Base-by-base conservation (phyloP, 1,139 yeast genomes). In the Saccharomycopsis crataegensis region DNA sequence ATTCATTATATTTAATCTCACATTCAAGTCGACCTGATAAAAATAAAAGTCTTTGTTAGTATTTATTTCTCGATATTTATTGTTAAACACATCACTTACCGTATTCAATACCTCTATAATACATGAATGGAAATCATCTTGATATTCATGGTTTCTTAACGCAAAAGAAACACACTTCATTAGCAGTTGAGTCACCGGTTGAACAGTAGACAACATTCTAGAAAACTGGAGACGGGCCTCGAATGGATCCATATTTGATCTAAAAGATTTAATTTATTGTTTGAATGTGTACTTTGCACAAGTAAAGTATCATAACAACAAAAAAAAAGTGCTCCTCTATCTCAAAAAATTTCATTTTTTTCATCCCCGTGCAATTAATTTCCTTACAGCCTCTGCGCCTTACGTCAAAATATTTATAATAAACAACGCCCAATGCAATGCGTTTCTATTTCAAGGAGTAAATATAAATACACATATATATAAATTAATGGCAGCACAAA, bases 191-290 rank as follows among this genome's bases (percentile, higher is more conserved):
- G 77, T 71, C 2, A 90, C 78, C 0, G 96, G 90, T 49, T 80
- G 82, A 50, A 89, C 71, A 6, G 72, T 65, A 58, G 80, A 73
- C 43, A 89, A 73, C 48, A 80, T 75, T 62, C 81, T 86, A 14
- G 78, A 71, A 61, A 89, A 83, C 65, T 82, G 83, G 48, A 86
- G 71, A 56, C 89, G 78, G 2, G 89, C 86, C 64, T 85, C 94
- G 66, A 86, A 85, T 1, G 93, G 81, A 64, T 86, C 95, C 93
- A 86, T 85, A 3, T 42, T 49, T 22, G 28, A 22, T 22, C 2
- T 22, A 22, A 3, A 22, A 3, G 2, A 22, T 22, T 22, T 22
- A 4, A 22, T 22, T 22, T 22, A 22, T 4, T 22, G 28, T 22
- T 22, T 22, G 28, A 22, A 4, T 22, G 28, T 22, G 28, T 22